phyloP scores from a whole-genome alignment of 169 alveolate species.

The Cytauxzoon felis region DNA sequence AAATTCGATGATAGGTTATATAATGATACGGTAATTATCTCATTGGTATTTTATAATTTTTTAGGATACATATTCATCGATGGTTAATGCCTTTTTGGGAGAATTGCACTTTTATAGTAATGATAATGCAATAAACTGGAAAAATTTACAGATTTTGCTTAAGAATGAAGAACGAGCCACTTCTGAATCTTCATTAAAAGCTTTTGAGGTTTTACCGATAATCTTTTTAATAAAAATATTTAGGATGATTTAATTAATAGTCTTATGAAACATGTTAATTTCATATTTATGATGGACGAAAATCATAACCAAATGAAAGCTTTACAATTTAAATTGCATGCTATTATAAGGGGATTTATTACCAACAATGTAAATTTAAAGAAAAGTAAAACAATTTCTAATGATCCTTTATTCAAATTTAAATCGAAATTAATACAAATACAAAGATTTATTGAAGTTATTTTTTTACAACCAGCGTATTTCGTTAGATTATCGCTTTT shows the following conservation, averaged over 20 bases:
- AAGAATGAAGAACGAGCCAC: slow-evolving; percentile 64
- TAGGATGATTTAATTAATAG: slow-evolving; percentile 63
- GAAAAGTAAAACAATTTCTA: not conserved
- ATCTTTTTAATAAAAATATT: not conserved
- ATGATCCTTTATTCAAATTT: not conserved
- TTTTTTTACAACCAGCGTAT: slow-evolving; percentile 54
- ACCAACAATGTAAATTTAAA: not conserved
- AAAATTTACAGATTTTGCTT: slow-evolving; percentile 53
- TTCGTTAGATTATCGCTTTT: slow-evolving; percentile 55
- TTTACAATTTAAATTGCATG: slow-evolving; percentile 42
- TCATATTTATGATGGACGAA: slow-evolving; percentile 48
- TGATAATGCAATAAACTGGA: slow-evolving; percentile 62
- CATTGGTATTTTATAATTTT: not conserved
- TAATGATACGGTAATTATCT: not conserved
- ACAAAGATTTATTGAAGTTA: slow-evolving; percentile 14
- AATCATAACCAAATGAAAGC: slow-evolving; percentile 36
- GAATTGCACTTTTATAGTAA: slow-evolving; percentile 49
- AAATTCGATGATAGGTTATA: not conserved
- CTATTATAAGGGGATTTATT: slow-evolving; percentile 20
- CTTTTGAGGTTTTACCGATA: slow-evolving; percentile 33
- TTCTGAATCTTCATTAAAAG: slow-evolving; percentile 52
- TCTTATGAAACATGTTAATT: slow-evolving; percentile 60
- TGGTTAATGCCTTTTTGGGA: slow-evolving; percentile 17
- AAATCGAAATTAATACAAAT: slow-evolving; percentile 11
- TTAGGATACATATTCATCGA: slow-evolving; percentile 13